These are phyloP conservation scores for Daedalea quercina DNA, from an alignment of 768 basidiomycete species.

Conservation along the genomic window DNA sequence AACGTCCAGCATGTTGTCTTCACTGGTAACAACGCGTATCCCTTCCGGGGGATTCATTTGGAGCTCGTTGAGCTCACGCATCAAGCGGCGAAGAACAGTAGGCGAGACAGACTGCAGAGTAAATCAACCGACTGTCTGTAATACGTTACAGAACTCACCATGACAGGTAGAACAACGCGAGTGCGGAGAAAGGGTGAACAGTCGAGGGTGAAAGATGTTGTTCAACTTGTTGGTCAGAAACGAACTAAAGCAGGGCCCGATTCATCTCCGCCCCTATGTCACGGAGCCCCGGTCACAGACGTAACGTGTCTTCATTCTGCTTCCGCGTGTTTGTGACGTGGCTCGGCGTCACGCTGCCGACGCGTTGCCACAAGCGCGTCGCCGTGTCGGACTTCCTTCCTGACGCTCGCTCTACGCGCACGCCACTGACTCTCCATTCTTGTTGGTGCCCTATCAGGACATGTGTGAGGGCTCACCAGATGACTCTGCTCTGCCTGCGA, in stretches of 20 bases:
- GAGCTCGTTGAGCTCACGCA: slow-evolving; percentile 80
- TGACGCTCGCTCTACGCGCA: not conserved
- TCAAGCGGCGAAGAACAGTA: slow-evolving; percentile 72
- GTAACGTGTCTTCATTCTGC: not conserved
- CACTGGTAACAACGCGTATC: slow-evolving; percentile 80
- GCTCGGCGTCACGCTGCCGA: not conserved
- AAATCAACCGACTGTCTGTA: no score
- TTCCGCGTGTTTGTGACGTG: not conserved
- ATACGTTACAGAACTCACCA: not conserved
- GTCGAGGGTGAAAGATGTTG: slow-evolving; percentile 4
- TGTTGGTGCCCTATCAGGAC: not conserved
- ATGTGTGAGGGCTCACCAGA: not conserved
- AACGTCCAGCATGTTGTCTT: slow-evolving; percentile 85
- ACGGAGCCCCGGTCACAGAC: not conserved
- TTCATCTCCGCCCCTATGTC: slow-evolving; percentile 11
- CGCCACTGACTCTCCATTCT: not conserved
- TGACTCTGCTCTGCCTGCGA: not conserved
- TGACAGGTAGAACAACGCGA: not conserved
- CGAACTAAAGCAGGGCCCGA: slow-evolving; percentile 18
- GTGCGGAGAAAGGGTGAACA: not conserved
- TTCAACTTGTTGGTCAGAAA: slow-evolving; percentile 17
- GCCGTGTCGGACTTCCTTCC: not conserved
- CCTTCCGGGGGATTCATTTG: slow-evolving; percentile 84
- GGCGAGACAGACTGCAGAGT: slow-evolving; percentile 36
- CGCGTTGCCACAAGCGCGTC: not conserved